Base-by-base conservation (phyloP, 805 yeast species). In the Metschnikowia arizonensis region DNA sequence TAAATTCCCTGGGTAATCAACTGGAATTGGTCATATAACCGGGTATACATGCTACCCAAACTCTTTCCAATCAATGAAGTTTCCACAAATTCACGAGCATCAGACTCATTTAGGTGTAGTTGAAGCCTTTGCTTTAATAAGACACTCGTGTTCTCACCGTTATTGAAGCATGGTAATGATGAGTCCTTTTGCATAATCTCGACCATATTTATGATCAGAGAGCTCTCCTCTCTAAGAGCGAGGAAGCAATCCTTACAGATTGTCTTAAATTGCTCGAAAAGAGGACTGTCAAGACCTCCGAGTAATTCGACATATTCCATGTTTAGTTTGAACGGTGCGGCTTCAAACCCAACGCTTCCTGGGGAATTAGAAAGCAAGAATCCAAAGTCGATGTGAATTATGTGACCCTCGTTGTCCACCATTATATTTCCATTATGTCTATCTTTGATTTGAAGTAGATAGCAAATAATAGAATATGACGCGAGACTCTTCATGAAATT, bases 391-490 rank as follows among this genome's bases (percentile, higher is more conserved):
- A 93, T 93, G 63, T 88, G 95, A 37, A 91, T 82, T 10, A 93
- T 85, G 60, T 93, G 99, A 0, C 99, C 99, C 48, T 91, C 96
- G 47, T 84, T 82, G 60, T 93, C 99, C 32, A 91, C 72, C 99
- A 93, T 91, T 47, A 93, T 90, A 63, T 93, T 93, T 59, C 99
- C 99, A 61, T 91, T 91, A 61, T 91, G 99, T 54, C 99, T 79
- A 64, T 93, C 99, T 62, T 93, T 93, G 49, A 93, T 87, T 66
- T 91, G 98, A 40, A 93, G 69, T 33, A 91, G 69, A 55, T 89
- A 93, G 49, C 97, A 88, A 28, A 93, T 83, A 14, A 93, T 81
- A 0, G 97, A 89, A 64, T 91, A 93, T 0, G 95, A 85, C 0
- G 99, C 98, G 53, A 93, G 71, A 15, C 97, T 88, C 40, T 76